Conservation (phyloP, 805 yeast genomes). For the Zygosaccharomyces rouxii region DNA sequence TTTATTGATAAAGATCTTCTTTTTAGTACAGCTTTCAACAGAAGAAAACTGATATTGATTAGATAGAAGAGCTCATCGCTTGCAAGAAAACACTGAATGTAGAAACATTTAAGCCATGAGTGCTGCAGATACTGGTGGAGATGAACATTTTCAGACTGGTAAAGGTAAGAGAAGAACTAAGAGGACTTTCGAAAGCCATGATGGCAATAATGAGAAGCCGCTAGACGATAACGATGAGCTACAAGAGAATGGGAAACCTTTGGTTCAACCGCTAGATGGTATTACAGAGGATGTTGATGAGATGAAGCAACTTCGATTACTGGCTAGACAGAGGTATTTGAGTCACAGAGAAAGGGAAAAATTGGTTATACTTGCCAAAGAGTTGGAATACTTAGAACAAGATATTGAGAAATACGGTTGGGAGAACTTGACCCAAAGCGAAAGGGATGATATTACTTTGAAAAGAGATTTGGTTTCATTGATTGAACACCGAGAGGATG, state of each 20-base stretch:
- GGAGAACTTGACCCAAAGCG: conserved; percentile 45
- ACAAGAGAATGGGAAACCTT: conserved; percentile 1
- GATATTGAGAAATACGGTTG: conserved; percentile 51
- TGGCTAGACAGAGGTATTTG: conserved; percentile 48
- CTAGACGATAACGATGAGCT: not conserved
- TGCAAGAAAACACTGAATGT: not conserved
- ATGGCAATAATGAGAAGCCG: conserved; percentile 16
- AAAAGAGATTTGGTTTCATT: conserved; percentile 48
- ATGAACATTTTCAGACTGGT: conserved; percentile 12
- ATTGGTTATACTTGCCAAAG: conserved; percentile 41
- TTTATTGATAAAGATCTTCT: not conserved
- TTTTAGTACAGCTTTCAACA: not conserved
- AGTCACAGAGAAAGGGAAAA: conserved; percentile 47
- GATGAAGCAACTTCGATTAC: conserved; percentile 39
- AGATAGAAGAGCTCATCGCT: not conserved
- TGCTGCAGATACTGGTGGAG: not conserved
- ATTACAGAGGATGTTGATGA: conserved; percentile 14
- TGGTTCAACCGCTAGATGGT: conserved; percentile 5
- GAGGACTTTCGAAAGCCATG: conserved; percentile 15
- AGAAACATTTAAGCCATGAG: not conserved
- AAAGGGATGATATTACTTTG: conserved; percentile 47
- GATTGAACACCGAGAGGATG: conserved; percentile 39
- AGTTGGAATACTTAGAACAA: conserved; percentile 45
- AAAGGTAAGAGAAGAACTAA: conserved; percentile 25
- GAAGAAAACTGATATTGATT: not conserved